phyloP scores from a whole-genome alignment of 176 grass and related monocot species.

The Secale cereale region DNA sequence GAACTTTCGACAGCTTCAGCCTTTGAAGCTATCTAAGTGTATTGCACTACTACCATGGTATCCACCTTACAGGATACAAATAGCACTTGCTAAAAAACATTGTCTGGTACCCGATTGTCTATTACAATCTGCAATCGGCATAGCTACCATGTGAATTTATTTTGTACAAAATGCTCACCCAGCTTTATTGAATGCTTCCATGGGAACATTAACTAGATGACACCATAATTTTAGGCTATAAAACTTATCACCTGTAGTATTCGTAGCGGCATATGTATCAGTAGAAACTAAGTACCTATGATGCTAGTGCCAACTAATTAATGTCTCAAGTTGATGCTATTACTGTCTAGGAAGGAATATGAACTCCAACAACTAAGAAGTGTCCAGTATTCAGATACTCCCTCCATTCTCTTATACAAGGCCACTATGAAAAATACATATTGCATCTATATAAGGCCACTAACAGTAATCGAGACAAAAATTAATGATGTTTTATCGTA shows the following conservation, averaged over 20 bases:
- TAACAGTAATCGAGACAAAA: no score
- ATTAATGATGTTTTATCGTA: no score
- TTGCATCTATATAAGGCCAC: no score
- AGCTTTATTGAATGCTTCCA: no score
- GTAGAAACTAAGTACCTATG: slow-evolving; percentile 8
- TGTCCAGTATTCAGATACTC: neutral
- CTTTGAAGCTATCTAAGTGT: neutral
- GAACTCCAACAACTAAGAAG: neutral
- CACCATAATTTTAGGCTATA: no score
- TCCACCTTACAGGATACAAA: neutral
- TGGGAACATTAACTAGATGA: no score
- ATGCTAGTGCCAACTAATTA: neutral
- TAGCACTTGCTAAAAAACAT: neutral
- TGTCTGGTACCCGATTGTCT: no score
- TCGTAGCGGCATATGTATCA: neutral
- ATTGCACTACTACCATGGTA: neutral
- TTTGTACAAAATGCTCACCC: no score
- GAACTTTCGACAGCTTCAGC: neutral
- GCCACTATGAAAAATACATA: no score
- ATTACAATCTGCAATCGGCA: no score
- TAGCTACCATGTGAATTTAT: no score
- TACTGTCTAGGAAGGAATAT: neutral
- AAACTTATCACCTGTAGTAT: neutral
- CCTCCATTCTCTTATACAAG: no score
- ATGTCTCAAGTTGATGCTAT: neutral